These are phyloP conservation scores for Cochlearia excelsa DNA, from an alignment of 345 rosid species.

Conservation along the genomic window DNA sequence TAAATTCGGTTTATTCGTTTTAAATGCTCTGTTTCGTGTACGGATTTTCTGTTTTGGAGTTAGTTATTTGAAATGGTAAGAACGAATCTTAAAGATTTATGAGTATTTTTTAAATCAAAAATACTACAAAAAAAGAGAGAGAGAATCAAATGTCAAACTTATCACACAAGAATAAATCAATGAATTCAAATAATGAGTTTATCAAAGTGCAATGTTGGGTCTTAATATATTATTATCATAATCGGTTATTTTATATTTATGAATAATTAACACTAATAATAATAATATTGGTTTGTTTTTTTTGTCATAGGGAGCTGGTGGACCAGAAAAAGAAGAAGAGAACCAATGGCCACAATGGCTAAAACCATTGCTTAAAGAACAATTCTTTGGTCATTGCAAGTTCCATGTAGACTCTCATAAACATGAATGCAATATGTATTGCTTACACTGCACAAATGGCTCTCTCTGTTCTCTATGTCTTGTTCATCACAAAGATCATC, in stretches of 20 bases:
- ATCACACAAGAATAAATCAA: no score
- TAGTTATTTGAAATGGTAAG: no score
- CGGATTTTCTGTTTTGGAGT: not conserved
- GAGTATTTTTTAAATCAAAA: no score
- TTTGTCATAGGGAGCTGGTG: constrained; percentile 54
- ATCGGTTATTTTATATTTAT: no score
- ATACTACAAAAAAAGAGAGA: no score
- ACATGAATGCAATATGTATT: constrained; percentile 97
- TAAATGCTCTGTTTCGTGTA: constrained; percentile 29
- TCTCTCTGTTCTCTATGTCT: constrained; percentile 82
- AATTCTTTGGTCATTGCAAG: constrained; percentile 91
- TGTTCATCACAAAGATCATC: constrained; percentile 68
- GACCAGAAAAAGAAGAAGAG: constrained; percentile 67
- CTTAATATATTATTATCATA: no score
- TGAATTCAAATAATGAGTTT: no score
- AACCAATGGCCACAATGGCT: constrained; percentile 85
- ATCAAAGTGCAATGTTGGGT: no score
- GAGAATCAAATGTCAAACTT: no score
- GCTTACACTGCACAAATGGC: constrained; percentile 86
- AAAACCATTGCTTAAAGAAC: constrained; percentile 60
- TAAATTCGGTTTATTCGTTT: not conserved
- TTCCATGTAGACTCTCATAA: constrained; percentile 79
- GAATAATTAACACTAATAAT: no score
- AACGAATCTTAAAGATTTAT: no score
- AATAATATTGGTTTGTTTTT: not conserved